These are phyloP conservation scores for Trametes versicolor DNA, from an alignment of 1,284 basidiomycete species.

Conservation along the genomic window DNA sequence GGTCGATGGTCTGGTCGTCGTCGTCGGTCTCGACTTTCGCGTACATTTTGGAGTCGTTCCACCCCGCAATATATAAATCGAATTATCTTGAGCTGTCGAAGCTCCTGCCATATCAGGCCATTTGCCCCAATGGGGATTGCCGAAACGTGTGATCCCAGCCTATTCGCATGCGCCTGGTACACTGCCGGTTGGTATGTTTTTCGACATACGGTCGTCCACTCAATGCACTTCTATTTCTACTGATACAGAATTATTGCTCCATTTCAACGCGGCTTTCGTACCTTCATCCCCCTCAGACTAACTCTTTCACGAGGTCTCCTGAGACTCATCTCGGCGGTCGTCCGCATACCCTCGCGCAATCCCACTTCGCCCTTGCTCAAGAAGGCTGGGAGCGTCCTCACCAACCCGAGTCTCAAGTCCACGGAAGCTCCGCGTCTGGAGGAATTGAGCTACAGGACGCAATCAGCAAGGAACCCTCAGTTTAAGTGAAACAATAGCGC, in stretches of 20 bases:
- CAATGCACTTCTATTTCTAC: too few relatives aligned
- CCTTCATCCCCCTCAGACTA: too few relatives aligned
- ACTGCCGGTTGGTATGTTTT: background rate
- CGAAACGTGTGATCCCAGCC: background rate
- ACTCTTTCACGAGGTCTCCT: too few relatives aligned
- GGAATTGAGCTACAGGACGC: conserved; percentile 63
- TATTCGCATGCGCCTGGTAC: background rate
- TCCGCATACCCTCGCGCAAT: conserved; percentile 89
- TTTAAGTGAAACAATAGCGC: conserved; percentile 26
- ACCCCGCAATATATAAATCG: conserved; percentile 13
- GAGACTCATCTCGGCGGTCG: conserved; percentile 25
- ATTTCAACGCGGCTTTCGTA: too few relatives aligned
- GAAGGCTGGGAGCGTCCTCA: conserved; percentile 79
- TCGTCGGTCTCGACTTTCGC: conserved; percentile 33
- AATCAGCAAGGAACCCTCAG: background rate
- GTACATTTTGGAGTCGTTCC: conserved; percentile 23
- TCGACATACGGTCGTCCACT: background rate
- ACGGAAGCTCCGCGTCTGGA: conserved; percentile 78
- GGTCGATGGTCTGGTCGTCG: conserved; percentile 26
- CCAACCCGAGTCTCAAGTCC: conserved; percentile 88
- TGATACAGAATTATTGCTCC: too few relatives aligned
- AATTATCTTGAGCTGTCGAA: background rate
- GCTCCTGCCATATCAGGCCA: background rate
- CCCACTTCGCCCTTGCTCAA: conserved; percentile 92
- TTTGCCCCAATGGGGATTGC: background rate